A percentile compares a stretch with the other conserved stretches of the same genome.
These are phyloP conservation scores for Cyamopsis tetragonoloba DNA, from an alignment of 306 rosid genomes.

Conservation along the genomic window DNA sequence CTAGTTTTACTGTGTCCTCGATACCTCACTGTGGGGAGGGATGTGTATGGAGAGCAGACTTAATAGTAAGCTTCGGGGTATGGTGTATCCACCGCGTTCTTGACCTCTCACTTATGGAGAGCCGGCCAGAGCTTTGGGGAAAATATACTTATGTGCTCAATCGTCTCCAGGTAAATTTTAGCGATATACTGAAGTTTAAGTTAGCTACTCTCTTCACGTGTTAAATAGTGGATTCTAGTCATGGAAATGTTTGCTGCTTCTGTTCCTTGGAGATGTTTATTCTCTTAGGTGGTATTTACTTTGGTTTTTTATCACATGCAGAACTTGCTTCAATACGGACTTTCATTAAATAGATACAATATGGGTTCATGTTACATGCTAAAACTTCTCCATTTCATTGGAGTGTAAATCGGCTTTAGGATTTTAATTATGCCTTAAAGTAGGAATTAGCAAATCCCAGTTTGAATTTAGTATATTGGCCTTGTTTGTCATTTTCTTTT, in stretches of 20 bases:
- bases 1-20: conserved; percentile 44
- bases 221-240: background rate
- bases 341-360: background rate
- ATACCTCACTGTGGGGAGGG: conserved; percentile 91
- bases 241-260: background rate
- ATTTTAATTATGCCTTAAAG: no score
- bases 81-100: conserved; percentile 98
- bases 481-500: background rate
- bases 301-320: background rate
- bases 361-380: background rate
- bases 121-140: conserved; percentile 99
- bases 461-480: no score
- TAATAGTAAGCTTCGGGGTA: conserved; percentile 89
- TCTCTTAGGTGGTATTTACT: background rate
- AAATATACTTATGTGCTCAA: conserved; percentile 89
- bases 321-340: background rate
- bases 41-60: conserved; percentile 78
- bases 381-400: no score
- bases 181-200: background rate
- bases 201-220: background rate
- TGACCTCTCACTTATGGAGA: conserved; percentile 86
- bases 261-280: background rate
- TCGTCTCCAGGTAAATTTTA: conserved; percentile 83
- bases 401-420: no score
- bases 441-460: no score